Evolutionary conservation across 1,284 basidiomycete species (phyloP), one percentile per base, ranked within the genome.

Genomic region (Sporisorium reilianum): DNA sequence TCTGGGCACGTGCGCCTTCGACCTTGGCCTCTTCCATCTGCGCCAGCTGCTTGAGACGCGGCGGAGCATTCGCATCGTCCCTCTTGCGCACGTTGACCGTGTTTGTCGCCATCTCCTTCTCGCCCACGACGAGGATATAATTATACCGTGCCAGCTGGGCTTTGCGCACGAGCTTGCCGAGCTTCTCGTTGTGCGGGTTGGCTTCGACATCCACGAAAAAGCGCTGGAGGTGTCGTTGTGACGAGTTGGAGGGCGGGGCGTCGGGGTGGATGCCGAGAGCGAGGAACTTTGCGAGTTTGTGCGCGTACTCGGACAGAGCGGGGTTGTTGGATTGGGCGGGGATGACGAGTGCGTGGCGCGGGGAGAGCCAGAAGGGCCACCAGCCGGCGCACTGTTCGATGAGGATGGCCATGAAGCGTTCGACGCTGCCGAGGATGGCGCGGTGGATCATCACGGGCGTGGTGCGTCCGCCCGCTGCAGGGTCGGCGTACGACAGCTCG

Each of bases 371-470:
- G 51, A 84, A 83, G 0, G 82, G 80, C 82, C 82, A 84, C 73
- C 77, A 78, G 4, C 83, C 83, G 5, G 59, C 45, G 16, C 73
- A 77, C 44, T 80, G 73, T 64, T 84, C 83, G 38, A 80, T 76
- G 23, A 84, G 62, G 38, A 84, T 84, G 14, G 83, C 83, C 53
- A 84, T 62, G 65, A 84, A 84, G 11, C 83, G 65, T 57, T 84
- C 83, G 2, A 84, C 78, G 41, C 78, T 80, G 22, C 83, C 83
- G 5, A 84, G 75, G 42, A 84, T 84, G 12, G 83, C 83, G 11
- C 83, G 77, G 63, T 84, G 83, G 53, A 84, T 84, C 82, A 84
- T 82, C 4, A 84, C 83, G 0, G 81, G 81, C 11, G 38, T 25
- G 7, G 57, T 61, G 2, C 46, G 38, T 36, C 54, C 58, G 40